These are phyloP conservation scores for Penicillium waksmanii DNA, from an alignment of 495 filamentous ascomycete species.

Conservation along the genomic window DNA sequence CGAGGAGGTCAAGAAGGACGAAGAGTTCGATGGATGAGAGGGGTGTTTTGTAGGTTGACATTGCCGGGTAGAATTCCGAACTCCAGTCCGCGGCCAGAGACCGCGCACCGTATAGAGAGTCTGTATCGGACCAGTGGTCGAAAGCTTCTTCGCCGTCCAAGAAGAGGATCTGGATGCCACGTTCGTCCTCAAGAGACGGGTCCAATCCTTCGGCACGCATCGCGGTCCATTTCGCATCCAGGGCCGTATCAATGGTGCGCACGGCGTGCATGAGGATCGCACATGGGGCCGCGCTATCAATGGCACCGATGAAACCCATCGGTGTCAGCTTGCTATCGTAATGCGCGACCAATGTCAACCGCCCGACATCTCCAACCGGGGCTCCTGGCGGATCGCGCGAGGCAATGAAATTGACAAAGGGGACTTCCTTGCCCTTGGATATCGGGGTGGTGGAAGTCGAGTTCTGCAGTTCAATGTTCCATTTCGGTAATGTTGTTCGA, in stretches of 20 bases:
- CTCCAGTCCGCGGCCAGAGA: constrained; percentile 80
- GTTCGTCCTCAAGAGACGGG: constrained; percentile 63
- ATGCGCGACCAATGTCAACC: constrained; percentile 88
- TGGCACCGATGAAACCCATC: constrained; percentile 89
- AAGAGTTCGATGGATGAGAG: constrained; percentile 84
- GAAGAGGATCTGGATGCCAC: constrained; percentile 86
- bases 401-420: constrained; percentile 85
- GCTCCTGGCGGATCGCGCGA: constrained; percentile 90
- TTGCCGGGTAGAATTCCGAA: constrained; percentile 60
- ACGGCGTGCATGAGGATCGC: constrained; percentile 89
- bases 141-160: constrained; percentile 97
- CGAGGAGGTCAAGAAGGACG: constrained; percentile 90
- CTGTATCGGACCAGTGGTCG: constrained; percentile 70
- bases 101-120: constrained; percentile 87
- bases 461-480: constrained; percentile 84
- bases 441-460: constrained; percentile 79
- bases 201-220: constrained; percentile 63
- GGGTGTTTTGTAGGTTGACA: constrained; percentile 72
- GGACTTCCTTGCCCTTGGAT: constrained; percentile 67
- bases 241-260: constrained; percentile 72
- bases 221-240: constrained; percentile 78
- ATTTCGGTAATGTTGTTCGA: constrained; percentile 67
- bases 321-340: constrained; percentile 87
- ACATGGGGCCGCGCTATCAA: constrained; percentile 90
- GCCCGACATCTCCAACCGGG: constrained; percentile 68